Evolutionary conservation across 768 basidiomycete genomes (phyloP).

Genomic region (Lactarius evosmus): DNA sequence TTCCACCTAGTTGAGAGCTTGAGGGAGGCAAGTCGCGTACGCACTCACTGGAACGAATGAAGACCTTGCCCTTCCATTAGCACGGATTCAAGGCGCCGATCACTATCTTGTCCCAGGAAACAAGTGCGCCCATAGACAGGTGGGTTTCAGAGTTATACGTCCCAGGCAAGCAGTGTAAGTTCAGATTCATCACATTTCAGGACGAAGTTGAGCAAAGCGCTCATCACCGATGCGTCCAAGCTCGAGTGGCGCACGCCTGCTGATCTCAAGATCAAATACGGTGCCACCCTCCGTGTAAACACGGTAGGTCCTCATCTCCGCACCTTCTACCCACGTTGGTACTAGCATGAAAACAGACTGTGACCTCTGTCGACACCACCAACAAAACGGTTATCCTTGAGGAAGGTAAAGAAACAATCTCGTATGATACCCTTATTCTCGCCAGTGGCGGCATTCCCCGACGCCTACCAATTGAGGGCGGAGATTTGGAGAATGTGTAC

Average conservation of each 20-base stretch:
- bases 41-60: background rate
- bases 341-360: constrained; percentile 44
- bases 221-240: constrained; percentile 75
- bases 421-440: constrained; percentile 77
- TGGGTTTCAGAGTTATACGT: constrained; percentile 28
- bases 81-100: constrained; percentile 76
- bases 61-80: constrained; percentile 37
- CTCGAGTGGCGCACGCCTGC: constrained; percentile 68
- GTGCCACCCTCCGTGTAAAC: constrained; percentile 59
- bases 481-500: constrained; percentile 69
- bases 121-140: constrained; percentile 83
- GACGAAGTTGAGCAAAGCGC: constrained; percentile 86
- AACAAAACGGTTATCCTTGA: constrained; percentile 63
- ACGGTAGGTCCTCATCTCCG: constrained; percentile 40
- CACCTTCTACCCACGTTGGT: constrained; percentile 11
- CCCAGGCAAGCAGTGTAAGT: background rate
- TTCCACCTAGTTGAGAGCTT: constrained; percentile 78
- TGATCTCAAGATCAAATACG: constrained; percentile 73
- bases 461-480: constrained; percentile 72
- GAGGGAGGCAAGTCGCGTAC: constrained; percentile 56
- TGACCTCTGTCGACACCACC: constrained; percentile 62
- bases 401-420: constrained; percentile 52
- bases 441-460: constrained; percentile 74
- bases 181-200: constrained; percentile 37
- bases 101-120: constrained; percentile 76